Conservation (phyloP, 331 rosid genomes). For the Quercus tomentella region DNA sequence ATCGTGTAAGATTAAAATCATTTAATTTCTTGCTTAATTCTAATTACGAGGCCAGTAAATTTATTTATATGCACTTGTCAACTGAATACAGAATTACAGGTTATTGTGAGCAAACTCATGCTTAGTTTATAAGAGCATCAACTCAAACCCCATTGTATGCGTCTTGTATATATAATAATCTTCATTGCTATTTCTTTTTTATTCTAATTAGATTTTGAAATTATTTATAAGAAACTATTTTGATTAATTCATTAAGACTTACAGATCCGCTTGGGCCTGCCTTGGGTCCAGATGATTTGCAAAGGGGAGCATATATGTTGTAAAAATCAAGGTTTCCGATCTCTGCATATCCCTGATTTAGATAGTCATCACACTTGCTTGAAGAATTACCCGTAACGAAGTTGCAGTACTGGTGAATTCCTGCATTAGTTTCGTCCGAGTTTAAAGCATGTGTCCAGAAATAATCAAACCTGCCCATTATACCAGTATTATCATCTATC, state of each 20-base stretch:
- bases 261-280: constrained; percentile 16
- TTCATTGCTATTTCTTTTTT: neutral
- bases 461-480: constrained; percentile 10
- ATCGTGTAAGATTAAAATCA: neutral
- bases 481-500: constrained; percentile 20
- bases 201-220: too few relatives aligned
- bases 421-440: constrained; percentile 27
- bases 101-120: too few relatives aligned
- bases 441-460: constrained; percentile 29
- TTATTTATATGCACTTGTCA: too few relatives aligned
- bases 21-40: too few relatives aligned
- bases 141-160: too few relatives aligned
- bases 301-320: constrained; percentile 47
- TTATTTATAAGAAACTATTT: too few relatives aligned
- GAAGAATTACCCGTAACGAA: constrained; percentile 2
- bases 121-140: too few relatives aligned
- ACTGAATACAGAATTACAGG: too few relatives aligned
- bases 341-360: constrained; percentile 1
- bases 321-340: constrained; percentile 30
- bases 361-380: constrained; percentile 20
- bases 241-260: constrained; percentile 9
- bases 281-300: constrained; percentile 22
- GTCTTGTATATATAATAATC: neutral
- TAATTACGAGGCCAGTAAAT: too few relatives aligned
- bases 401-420: constrained; percentile 22